A percentile compares a stretch with the other conserved stretches of the same genome.
phyloP scores from a whole-genome alignment of 305 asterid genomes.

The Caryopteris hybrid region DNA sequence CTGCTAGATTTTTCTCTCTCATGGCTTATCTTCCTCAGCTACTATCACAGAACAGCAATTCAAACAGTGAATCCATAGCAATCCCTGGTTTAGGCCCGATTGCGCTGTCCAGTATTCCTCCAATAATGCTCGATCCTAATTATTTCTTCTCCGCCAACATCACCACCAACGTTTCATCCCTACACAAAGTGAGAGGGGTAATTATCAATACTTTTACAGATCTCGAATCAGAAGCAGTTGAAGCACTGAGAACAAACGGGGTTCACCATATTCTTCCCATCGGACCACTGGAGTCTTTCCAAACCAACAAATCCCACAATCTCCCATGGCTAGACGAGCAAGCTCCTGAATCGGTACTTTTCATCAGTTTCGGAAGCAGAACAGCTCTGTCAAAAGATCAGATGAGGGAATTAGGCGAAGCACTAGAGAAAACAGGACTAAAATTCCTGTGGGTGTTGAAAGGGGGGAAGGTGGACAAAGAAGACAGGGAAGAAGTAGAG shows the following conservation, averaged over 20 bases:
- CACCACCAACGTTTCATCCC: slow-evolving; percentile 26
- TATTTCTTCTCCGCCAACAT: slow-evolving; percentile 31
- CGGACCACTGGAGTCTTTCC: slow-evolving; percentile 40
- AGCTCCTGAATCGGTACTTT: slow-evolving; percentile 37
- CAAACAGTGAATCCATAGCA: not conserved
- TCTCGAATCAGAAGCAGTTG: slow-evolving; percentile 45
- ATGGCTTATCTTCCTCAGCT: slow-evolving; percentile 39
- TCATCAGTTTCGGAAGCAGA: slow-evolving; percentile 54
- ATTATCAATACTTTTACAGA: slow-evolving; percentile 44
- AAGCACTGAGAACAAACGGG: slow-evolving; percentile 22
- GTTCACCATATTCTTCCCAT: slow-evolving; percentile 32
- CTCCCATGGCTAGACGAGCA: slow-evolving; percentile 55
- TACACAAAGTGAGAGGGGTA: slow-evolving; percentile 31
- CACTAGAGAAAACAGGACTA: slow-evolving; percentile 33
- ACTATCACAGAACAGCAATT: not conserved
- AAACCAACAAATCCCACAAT: not conserved
- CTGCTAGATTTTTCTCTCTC: slow-evolving; percentile 45
- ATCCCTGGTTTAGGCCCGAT: slow-evolving; percentile 40
- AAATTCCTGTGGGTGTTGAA: slow-evolving; percentile 53
- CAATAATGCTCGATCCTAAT: slow-evolving; percentile 34
- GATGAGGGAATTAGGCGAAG: slow-evolving; percentile 33
- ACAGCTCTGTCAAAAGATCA: slow-evolving; percentile 36
- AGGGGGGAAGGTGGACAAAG: slow-evolving; percentile 36
- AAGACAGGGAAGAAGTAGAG: slow-evolving; percentile 29
- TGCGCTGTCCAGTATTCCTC: slow-evolving; percentile 40